Evolutionary conservation across 2,329 filamentous ascomycete species (phyloP).

Genomic region (Aspergillaceae sp.): DNA sequence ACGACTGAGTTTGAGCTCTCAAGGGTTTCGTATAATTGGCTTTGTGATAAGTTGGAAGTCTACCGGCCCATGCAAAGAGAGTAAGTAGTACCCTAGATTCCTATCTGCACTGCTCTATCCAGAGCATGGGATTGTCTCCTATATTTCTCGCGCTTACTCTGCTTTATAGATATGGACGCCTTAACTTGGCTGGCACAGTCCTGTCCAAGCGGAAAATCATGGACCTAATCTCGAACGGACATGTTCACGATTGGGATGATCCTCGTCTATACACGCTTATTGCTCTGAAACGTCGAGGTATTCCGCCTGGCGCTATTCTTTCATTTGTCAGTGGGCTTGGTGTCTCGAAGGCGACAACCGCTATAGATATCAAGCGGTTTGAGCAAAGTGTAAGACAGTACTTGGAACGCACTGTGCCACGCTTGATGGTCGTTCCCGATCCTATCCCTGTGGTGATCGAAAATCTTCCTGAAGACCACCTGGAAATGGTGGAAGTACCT

Average conservation of each 20-base stretch:
- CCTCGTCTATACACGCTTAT: constrained; percentile 86
- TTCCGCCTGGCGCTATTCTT: constrained; percentile 80
- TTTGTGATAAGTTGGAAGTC: constrained; percentile 71
- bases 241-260: constrained; percentile 84
- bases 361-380: constrained; percentile 74
- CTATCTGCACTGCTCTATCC: too few relatives aligned
- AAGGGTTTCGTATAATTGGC: constrained; percentile 81
- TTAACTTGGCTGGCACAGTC: constrained; percentile 76
- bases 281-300: constrained; percentile 70
- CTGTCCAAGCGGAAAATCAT: constrained; percentile 78
- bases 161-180: too few relatives aligned
- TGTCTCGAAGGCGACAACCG: constrained; percentile 70
- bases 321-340: constrained; percentile 87
- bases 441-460: constrained; percentile 76
- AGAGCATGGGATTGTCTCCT: too few relatives aligned
- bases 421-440: constrained; percentile 82
- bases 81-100: too few relatives aligned
- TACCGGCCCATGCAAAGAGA: constrained; percentile 94
- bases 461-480: constrained; percentile 60
- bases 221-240: constrained; percentile 64
- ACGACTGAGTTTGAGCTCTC: constrained; percentile 86
- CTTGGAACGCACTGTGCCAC: constrained; percentile 77
- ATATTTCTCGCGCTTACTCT: too few relatives aligned
- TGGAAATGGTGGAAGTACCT: constrained; percentile 58
- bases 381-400: constrained; percentile 79